Base-by-base conservation (phyloP, 2,329 filamentous ascomycete genomes). In the Scedosporium dehoogii region DNA sequence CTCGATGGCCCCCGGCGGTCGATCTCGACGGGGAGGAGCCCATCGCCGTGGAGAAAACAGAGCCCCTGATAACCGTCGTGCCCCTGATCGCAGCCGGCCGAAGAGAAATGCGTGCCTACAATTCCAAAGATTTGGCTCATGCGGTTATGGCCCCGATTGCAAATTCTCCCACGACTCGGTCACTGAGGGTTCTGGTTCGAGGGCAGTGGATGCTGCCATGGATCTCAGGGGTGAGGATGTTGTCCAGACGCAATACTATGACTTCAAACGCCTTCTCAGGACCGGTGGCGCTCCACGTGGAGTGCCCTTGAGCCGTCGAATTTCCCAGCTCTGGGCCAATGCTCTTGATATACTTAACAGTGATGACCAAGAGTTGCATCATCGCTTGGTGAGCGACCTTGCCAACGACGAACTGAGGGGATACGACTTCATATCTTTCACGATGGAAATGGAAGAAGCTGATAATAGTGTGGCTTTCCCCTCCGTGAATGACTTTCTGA, bases 401-500 rank as follows among this genome's bases (percentile, higher is more conserved):
- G 29, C 23, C 2, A 42, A 18, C 18, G 56, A 58, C 29, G 9
- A 42, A 14, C 27, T 58, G 10, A 6, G 6, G n/a, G 27, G 56
- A 12, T 21, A n/a, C 4, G 16, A 48, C n/a, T 27, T 46, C 23
- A 44, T 59, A 10, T 16, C 9, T 23, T 16, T 10, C 38, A 59
- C 58, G 5, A 25, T 59, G 18, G 12, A 14, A 2, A 46, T 59
- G 41, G 5, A 14, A 4, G 58, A 27, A 1, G 14, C 12, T 6
- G 42, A 29, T 10, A 14, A 27, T 18, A 12, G 2, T 6, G 44
- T 6, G 41, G 10, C 7, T 4, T 23, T 59, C 5, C 9, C 6
- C 7, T 44, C 38, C 12, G 58, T 41, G 18, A 16, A 38, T 5
- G 33, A 18, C 12, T 59, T 75, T 5, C 71, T 76, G 9, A 61